Evolutionary conservation across 2,329 filamentous ascomycete genomes (phyloP).

Genomic region (Grosmannia serpens): DNA sequence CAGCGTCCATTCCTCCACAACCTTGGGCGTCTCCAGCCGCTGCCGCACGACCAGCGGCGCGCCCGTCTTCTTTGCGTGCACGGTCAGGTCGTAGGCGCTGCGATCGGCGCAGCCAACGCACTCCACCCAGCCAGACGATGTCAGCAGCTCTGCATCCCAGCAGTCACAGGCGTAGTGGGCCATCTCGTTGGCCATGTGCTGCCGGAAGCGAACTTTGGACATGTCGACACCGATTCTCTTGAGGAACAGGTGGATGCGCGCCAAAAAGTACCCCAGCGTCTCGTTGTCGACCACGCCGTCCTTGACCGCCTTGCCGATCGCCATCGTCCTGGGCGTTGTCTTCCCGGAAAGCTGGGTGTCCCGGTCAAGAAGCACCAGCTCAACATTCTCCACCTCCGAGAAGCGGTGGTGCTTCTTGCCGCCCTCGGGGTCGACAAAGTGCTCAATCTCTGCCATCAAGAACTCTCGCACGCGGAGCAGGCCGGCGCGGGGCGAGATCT

Average conservation of each 20-base stretch:
- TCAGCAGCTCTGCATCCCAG: slow-evolving; percentile 92
- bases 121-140: slow-evolving; percentile 93
- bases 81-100: slow-evolving; percentile 85
- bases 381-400: slow-evolving; percentile 68
- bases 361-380: slow-evolving; percentile 75
- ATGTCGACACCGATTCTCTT: slow-evolving; percentile 77
- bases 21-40: slow-evolving; percentile 63
- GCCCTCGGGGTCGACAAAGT: slow-evolving; percentile 88
- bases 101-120: slow-evolving; percentile 86
- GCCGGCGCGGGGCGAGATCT: slow-evolving; percentile 88
- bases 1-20: slow-evolving; percentile 77
- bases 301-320: slow-evolving; percentile 78
- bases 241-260: slow-evolving; percentile 84
- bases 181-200: slow-evolving; percentile 76
- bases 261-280: slow-evolving; percentile 94
- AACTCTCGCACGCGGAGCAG: slow-evolving; percentile 93
- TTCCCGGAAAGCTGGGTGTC: slow-evolving; percentile 79
- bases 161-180: slow-evolving; percentile 94
- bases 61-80: slow-evolving; percentile 88
- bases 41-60: slow-evolving; percentile 77
- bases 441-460: slow-evolving; percentile 97
- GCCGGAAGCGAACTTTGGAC: slow-evolving; percentile 85
- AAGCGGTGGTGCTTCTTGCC: slow-evolving; percentile 94
- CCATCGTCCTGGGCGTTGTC: slow-evolving; percentile 59
- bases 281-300: slow-evolving; percentile 86